Evolutionary conservation across 2,329 filamentous ascomycete species (phyloP).

Genomic region (Madurella fahalii): DNA sequence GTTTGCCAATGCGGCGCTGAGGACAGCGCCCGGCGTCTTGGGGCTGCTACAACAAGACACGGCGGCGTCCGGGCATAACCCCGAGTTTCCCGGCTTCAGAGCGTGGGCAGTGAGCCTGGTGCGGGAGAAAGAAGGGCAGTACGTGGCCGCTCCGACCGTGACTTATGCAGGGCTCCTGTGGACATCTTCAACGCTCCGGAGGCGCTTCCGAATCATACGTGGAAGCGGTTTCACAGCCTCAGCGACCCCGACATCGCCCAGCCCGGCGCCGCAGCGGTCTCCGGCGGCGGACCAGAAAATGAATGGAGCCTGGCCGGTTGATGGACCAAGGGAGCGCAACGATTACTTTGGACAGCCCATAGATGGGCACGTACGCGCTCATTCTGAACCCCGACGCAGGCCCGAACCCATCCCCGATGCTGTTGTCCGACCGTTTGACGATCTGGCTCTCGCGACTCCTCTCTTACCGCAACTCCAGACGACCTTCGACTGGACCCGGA

Average conservation of each 20-base stretch:
- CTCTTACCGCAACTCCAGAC: conserved; percentile 36
- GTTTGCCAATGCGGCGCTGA: conserved; percentile 66
- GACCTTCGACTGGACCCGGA: conserved; percentile 78
- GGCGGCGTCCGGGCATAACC: conserved; percentile 38
- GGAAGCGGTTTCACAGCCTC: conserved; percentile 43
- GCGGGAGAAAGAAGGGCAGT: conserved; percentile 48
- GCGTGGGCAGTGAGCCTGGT: conserved; percentile 60
- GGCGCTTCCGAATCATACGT: conserved; percentile 64
- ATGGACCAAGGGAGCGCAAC: conserved; percentile 28
- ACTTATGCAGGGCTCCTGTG: conserved; percentile 63
- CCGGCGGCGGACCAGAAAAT: conserved; percentile 34
- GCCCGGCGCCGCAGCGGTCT: conserved; percentile 36
- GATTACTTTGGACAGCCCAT: conserved; percentile 40
- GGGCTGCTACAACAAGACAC: conserved; percentile 52
- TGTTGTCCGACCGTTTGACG: conserved; percentile 19
- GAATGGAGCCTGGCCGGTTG: conserved; percentile 35
- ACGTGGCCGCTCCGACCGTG: conserved; percentile 52
- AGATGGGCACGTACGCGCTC: conserved; percentile 17
- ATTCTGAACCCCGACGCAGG: conserved; percentile 26
- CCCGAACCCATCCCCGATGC: conserved; percentile 22
- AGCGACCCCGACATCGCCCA: conserved; percentile 38
- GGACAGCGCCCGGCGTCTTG: conserved; percentile 51
- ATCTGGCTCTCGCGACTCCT: conserved; percentile 28
- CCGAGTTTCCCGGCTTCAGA: conserved; percentile 61
- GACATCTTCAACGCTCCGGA: conserved; percentile 66